Percentiles rank a stretch among this genome's conserved stretches.
Conservation (phyloP, 140 eudicot species). For the Stevia rebaudiana region DNA sequence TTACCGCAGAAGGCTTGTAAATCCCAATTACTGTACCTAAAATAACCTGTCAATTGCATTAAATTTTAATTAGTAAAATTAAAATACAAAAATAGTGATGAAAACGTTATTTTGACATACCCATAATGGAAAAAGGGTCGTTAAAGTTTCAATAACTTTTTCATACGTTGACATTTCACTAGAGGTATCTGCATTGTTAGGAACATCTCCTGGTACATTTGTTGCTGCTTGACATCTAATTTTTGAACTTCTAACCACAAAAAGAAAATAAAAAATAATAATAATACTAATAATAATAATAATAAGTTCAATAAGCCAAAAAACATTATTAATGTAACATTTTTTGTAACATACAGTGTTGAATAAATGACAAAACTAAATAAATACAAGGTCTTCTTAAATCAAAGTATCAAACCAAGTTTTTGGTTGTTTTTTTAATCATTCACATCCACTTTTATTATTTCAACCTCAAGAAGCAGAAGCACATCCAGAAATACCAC, state of each 20-base stretch:
- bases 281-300: too few species aligned
- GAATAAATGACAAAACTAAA: background rate
- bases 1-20: constrained; percentile 84
- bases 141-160: constrained; percentile 77
- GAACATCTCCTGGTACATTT: constrained; percentile 76
- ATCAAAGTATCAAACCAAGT: background rate
- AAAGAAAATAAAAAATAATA: too few species aligned
- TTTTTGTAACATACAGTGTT: background rate
- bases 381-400: constrained; percentile 3
- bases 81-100: constrained; percentile 3
- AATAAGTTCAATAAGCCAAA: constrained; percentile 7
- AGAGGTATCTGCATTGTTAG: constrained; percentile 39
- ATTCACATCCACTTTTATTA: background rate
- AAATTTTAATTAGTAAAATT: background rate
- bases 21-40: constrained; percentile 87
- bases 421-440: background rate
- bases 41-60: constrained; percentile 63
- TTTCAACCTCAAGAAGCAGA: background rate
- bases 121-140: constrained; percentile 98
- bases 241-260: constrained; percentile 44
- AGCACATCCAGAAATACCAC: background rate
- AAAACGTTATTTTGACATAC: constrained; percentile 36
- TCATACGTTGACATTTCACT: constrained; percentile 71
- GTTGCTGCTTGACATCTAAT: constrained; percentile 70
- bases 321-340: background rate